Evolutionary conservation across 495 filamentous ascomycete genomes (phyloP).

Genomic region (Aspergillus carlsbadensis): DNA sequence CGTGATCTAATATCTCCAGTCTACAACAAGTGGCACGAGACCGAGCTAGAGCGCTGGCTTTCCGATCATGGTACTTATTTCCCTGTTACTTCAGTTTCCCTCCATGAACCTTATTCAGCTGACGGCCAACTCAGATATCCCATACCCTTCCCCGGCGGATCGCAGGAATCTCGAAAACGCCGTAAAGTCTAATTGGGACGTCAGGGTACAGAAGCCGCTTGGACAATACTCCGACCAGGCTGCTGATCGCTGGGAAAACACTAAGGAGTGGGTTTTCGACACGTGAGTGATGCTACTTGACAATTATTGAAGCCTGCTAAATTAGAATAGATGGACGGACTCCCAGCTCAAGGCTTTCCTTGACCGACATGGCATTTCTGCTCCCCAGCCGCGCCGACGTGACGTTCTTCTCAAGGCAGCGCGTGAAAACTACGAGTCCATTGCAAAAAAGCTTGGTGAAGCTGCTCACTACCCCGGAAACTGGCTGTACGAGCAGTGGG

Average conservation of each 20-base stretch:
- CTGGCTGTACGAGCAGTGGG: conserved; percentile 91
- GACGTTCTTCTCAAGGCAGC: conserved; percentile 75
- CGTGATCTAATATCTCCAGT: conserved; percentile 48
- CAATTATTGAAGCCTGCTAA: conserved; percentile 16
- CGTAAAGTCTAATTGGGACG: conserved; percentile 86
- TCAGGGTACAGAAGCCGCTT: conserved; percentile 64
- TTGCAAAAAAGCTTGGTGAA: conserved; percentile 82
- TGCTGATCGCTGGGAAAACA: conserved; percentile 63
- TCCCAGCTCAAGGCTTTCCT: conserved; percentile 90
- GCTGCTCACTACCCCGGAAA: conserved; percentile 85
- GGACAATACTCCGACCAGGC: conserved; percentile 75
- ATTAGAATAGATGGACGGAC: conserved; percentile 65
- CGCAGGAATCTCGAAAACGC: conserved; percentile 81
- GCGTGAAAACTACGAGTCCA: conserved; percentile 76
- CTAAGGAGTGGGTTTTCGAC: conserved; percentile 93
- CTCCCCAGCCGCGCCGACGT: conserved; percentile 75
- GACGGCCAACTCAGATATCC: conserved; percentile 58
- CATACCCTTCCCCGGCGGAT: conserved; percentile 80
- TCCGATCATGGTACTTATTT: conserved; percentile 64
- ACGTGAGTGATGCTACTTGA: conserved; percentile 54
- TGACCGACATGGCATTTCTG: conserved; percentile 82
- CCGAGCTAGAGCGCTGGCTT: conserved; percentile 95
- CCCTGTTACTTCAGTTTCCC: neutral
- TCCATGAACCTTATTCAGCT: conserved; percentile 2
- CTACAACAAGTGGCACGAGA: conserved; percentile 99